Percentiles rank a stretch among this genome's conserved stretches.
Conservation (phyloP, 805 yeast species). For the Wickerhamiella kurtzmanii region DNA sequence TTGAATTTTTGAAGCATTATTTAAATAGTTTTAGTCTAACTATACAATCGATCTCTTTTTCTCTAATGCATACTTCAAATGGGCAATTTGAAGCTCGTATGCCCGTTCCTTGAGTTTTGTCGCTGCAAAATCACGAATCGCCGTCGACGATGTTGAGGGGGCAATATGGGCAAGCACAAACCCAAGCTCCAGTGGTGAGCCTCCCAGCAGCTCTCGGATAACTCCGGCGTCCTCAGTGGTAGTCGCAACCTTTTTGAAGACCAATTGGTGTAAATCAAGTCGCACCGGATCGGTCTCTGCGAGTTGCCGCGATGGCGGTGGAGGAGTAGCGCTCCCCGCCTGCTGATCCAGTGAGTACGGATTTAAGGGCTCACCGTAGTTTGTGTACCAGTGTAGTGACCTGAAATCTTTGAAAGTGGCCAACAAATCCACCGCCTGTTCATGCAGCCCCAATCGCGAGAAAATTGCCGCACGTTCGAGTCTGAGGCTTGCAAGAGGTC, state of each 20-base stretch:
- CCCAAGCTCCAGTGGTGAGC: background rate
- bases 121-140: slow-evolving; percentile 1
- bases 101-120: slow-evolving; percentile 2
- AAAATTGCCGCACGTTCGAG: slow-evolving; percentile 25
- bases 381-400: slow-evolving; percentile 25
- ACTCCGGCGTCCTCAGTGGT: slow-evolving; percentile 3
- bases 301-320: background rate
- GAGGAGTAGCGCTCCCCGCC: too few species aligned
- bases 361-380: slow-evolving; percentile 13
- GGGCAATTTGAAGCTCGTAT: background rate
- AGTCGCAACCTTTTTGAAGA: background rate
- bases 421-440: slow-evolving; percentile 23
- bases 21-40: too few species aligned
- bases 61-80: background rate
- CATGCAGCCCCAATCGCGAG: slow-evolving; percentile 24
- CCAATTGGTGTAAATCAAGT: background rate
- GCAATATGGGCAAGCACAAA: slow-evolving; percentile 1
- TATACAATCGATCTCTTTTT: background rate
- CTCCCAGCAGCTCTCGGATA: slow-evolving; percentile 4
- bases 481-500: slow-evolving; percentile 18
- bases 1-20: too few species aligned
- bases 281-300: slow-evolving; percentile 1
- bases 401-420: slow-evolving; percentile 24
- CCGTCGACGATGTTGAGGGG: background rate
- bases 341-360: slow-evolving; percentile 1